Percentiles rank a stretch among this genome's conserved stretches.
phyloP scores from a whole-genome alignment of 1,139 yeast genomes.

The Yamadazyma blattariae region DNA sequence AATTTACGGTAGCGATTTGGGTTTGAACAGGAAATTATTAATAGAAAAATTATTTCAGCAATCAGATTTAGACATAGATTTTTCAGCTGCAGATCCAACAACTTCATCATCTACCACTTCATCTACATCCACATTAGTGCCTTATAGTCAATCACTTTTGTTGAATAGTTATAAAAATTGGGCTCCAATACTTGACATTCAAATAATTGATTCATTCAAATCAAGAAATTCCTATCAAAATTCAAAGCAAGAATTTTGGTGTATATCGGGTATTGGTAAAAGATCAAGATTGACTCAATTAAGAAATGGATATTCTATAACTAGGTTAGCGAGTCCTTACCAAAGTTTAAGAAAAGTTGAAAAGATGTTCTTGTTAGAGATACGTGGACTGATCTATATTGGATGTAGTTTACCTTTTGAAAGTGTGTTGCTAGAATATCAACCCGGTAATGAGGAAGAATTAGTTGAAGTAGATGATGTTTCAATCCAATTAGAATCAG shows the following conservation, averaged over 20 bases:
- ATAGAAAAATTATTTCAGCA: constrained; percentile 13
- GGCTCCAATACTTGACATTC: constrained; percentile 48
- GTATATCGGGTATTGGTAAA: constrained; percentile 42
- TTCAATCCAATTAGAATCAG: constrained; percentile 7
- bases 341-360: constrained; percentile 28
- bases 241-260: constrained; percentile 43
- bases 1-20: constrained; percentile 33
- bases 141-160: constrained; percentile 12
- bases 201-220: constrained; percentile 27
- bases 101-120: no score
- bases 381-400: constrained; percentile 20
- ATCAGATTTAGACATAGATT: constrained; percentile 9
- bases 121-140: not conserved
- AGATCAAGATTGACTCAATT: constrained; percentile 38
- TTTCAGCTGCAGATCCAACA: no score
- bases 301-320: constrained; percentile 35
- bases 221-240: constrained; percentile 17
- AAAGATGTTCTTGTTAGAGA: constrained; percentile 16
- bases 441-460: constrained; percentile 15
- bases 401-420: constrained; percentile 38
- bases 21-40: constrained; percentile 29
- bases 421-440: constrained; percentile 34
- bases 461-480: constrained; percentile 27
- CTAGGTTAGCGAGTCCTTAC: constrained; percentile 24
- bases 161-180: constrained; percentile 37